Evolutionary conservation across 1,284 basidiomycete genomes (phyloP), one percentile per base, ranked within the genome.

Genomic region (Taiwanofungus camphoratus): DNA sequence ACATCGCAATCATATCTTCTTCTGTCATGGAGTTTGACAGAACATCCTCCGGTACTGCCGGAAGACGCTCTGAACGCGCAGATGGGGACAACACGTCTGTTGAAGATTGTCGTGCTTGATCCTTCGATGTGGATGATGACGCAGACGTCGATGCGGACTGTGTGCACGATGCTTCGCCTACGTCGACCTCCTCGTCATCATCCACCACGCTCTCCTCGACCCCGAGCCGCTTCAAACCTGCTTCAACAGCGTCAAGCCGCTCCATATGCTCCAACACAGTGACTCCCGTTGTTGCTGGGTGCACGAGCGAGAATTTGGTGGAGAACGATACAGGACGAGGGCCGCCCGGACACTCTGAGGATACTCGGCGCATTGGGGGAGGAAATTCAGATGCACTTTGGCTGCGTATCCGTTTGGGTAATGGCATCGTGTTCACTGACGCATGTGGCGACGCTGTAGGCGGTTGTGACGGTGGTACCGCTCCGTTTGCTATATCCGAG

Each of bases 191-290:
- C 19, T 77, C 75, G 41, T 70, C 73, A 11, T 70, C 69, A 22
- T 69, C 70, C 15, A 65, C 64, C 40, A 74, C 67, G 12, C 70
- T 69, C 26, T 74, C 76, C 31, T 79, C 79, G 20, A 75, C 69
- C 2, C 76, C 79, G 12, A 88, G 70, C 32, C 83, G 70, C 57
- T 87, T 80, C 46, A 89, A 60, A 47, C 85, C 79, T 7, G 83
- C 83, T 54, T 89, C 87, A 15, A 89, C 87, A 8, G 79, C 82
- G 56, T 90, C 87, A 32, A 90, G 62, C 27, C 84, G 77, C 57
- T 90, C 87, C 54, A 90, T 71, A 53, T 90, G 87, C 54, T 88
- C 87, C 21, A 90, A 70, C 36, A 89, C 81, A 3, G 80, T 82
- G 21, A 90, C 87, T 18, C 83, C 87, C 2, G 84, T 88, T 23